These are phyloP conservation scores for Alectoria sarmentosa DNA, from an alignment of 495 filamentous ascomycete species.

Conservation along the genomic window DNA sequence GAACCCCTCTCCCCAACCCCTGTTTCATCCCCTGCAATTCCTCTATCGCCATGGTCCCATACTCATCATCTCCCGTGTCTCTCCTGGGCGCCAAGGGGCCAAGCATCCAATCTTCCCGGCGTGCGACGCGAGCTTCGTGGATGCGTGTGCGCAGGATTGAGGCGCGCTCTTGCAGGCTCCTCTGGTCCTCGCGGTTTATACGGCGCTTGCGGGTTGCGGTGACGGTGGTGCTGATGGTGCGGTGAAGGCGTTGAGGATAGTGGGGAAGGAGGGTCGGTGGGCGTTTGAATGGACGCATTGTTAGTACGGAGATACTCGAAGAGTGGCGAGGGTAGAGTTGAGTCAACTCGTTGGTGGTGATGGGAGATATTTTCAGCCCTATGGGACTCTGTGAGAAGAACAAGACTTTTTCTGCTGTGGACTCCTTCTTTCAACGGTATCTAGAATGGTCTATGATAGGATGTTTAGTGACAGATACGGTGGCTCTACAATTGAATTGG, in stretches of 20 bases:
- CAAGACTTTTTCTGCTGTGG: neutral
- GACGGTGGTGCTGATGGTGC: neutral
- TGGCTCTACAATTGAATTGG: neutral
- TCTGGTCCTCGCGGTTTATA: neutral
- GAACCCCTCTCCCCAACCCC: constrained; percentile 1
- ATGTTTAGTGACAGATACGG: neutral
- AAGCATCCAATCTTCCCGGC: constrained; percentile 64
- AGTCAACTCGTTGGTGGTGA: neutral
- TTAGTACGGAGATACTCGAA: neutral
- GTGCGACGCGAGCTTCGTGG: constrained; percentile 1
- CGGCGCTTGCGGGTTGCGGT: neutral
- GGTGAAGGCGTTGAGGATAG: neutral
- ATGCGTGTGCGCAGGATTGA: neutral
- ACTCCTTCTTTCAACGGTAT: neutral
- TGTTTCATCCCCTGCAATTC: neutral
- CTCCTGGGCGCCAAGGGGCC: constrained; percentile 69
- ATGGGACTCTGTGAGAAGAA: neutral
- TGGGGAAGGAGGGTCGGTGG: neutral
- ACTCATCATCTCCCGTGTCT: constrained; percentile 50
- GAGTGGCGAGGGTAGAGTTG: neutral
- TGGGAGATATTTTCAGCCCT: constrained; percentile 14
- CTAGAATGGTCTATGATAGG: neutral
- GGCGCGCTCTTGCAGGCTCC: neutral
- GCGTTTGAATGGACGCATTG: constrained; percentile 6
- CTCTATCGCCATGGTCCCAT: constrained; percentile 33